phyloP scores from a whole-genome alignment of 2,329 filamentous ascomycete species.

The Ceratocystis ficicola region DNA sequence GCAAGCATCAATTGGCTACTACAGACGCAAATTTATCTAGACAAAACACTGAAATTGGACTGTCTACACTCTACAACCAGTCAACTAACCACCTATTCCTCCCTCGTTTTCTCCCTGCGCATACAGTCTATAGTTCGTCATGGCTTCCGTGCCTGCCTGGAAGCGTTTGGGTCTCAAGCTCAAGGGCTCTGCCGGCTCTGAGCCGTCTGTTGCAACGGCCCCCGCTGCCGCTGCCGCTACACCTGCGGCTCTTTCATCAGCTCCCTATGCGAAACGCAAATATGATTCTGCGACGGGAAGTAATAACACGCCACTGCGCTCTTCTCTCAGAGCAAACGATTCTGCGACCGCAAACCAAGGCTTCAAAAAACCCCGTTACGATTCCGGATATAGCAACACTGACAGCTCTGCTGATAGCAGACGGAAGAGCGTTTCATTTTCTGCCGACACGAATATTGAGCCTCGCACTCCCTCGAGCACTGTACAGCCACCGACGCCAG shows the following conservation, averaged over 20 bases:
- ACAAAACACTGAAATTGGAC: background rate
- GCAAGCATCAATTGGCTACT: background rate
- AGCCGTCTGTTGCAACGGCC: conserved; percentile 24
- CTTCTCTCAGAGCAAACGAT: conserved; percentile 22
- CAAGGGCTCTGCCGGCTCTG: conserved; percentile 33
- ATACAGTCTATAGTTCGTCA: conserved; percentile 36
- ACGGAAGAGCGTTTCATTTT: conserved; percentile 41
- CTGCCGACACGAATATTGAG: conserved; percentile 32
- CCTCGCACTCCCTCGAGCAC: conserved; percentile 23
- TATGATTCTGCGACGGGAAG: conserved; percentile 18
- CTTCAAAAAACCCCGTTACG: conserved; percentile 28
- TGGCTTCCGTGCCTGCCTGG: conserved; percentile 44
- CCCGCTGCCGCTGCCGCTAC: background rate
- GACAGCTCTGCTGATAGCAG: conserved; percentile 26
- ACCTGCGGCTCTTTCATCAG: background rate
- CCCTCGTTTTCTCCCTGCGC: conserved; percentile 24
- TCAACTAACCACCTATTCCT: background rate
- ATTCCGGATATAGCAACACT: conserved; percentile 21
- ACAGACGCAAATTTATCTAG: background rate
- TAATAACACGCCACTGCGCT: conserved; percentile 16
- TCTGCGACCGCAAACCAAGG: conserved; percentile 23
- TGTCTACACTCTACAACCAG: background rate
- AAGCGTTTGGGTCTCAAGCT: conserved; percentile 53
- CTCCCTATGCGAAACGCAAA: conserved; percentile 31
- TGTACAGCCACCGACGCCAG: conserved; percentile 24